Conservation (phyloP, 2,329 filamentous ascomycete genomes). For the Apiospora koreana region DNA sequence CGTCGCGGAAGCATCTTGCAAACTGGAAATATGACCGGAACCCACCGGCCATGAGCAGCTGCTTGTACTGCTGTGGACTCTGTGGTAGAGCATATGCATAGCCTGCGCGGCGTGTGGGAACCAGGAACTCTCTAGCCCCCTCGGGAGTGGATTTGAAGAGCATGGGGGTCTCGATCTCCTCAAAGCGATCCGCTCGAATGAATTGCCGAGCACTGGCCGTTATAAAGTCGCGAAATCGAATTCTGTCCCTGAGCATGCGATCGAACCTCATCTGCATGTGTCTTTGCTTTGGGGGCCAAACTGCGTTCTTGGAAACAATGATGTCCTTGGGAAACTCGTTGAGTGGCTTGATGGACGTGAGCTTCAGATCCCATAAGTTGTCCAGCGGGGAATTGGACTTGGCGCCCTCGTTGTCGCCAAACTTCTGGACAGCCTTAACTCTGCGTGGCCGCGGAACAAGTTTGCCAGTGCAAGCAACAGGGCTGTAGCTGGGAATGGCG, state of each 20-base stretch:
- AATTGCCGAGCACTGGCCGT: constrained; percentile 31
- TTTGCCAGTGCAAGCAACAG: constrained; percentile 51
- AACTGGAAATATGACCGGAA: constrained; percentile 86
- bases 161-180: constrained; percentile 87
- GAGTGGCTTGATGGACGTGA: constrained; percentile 65
- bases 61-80: constrained; percentile 98
- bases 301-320: constrained; percentile 72
- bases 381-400: not conserved
- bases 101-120: constrained; percentile 77
- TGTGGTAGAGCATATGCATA: constrained; percentile 90
- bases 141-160: constrained; percentile 98
- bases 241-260: constrained; percentile 62
- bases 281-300: constrained; percentile 73
- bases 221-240: constrained; percentile 69
- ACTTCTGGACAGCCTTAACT: not conserved
- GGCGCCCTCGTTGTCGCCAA: not conserved
- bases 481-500: constrained; percentile 50
- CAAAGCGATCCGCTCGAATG: constrained; percentile 52
- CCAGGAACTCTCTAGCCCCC: constrained; percentile 90
- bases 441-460: constrained; percentile 25
- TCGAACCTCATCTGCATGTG: constrained; percentile 86
- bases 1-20: constrained; percentile 92
- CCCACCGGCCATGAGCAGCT: constrained; percentile 92
- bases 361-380: constrained; percentile 55
- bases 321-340: constrained; percentile 76